Evolutionary conservation across 2,329 filamentous ascomycete genomes (phyloP), one percentile per base, ranked within the genome.

Genomic region (Fusarium sterilihyphosum): DNA sequence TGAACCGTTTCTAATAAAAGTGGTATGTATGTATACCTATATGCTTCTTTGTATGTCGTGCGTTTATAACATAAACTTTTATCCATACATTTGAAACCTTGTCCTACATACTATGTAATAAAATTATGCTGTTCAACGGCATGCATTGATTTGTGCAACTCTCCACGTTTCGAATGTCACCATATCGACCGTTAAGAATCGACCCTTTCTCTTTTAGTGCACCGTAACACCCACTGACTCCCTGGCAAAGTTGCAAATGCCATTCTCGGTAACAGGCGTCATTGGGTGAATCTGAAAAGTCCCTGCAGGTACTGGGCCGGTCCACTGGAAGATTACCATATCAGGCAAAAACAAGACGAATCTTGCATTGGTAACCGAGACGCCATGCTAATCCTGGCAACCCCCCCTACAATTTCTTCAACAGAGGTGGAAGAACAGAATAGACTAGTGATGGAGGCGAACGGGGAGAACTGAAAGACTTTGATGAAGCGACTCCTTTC

Each of bases 271-370:
- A 73, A 54, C 72, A 70, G 46, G 52, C 72, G 49, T 49, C 35
- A 74, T 75, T 69, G 68, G 68, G 50, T 14, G 57, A 46, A 74
- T 53, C 50, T 57, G 41, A 53, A 57, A 61, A 73, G 64, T 60
- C 72, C 72, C 72, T 74, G 72, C 72, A 74, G 71, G 71, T 58
- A 71, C 71, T 29, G 26, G n/a, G 46, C 40, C 37, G 62, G 64
- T 74, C 57, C 53, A 70, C 72, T 73, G 50, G 33, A 68, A 52
- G 8, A 57, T 65, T 74, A 40, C 72, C 54, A 9, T 16, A 74
- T 62, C 24, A 37, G 68, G 72, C 43, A 66, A 74, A 59, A 33
- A 54, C 38, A 59, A 64, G 56, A 74, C 72, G 62, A 52, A 58
- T 70, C 72, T 37, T 75, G 72, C 72, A 75, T 74, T 64, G 54